These are phyloP conservation scores for Backusella luteola DNA, from an alignment of 192 early-diverging fungal species.

Conservation along the genomic window DNA sequence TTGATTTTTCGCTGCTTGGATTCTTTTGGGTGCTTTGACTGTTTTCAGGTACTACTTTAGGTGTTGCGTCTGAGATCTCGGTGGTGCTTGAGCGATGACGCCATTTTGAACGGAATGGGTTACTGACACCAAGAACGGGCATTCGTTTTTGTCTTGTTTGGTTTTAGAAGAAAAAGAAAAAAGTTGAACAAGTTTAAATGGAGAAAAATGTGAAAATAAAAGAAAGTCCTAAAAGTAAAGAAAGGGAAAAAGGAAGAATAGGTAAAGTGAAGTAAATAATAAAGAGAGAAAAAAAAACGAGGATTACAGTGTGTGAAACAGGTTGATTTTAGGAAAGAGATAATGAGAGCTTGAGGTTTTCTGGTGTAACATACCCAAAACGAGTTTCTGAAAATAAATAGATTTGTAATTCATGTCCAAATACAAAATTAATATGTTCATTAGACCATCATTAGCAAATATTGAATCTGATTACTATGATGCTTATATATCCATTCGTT, in stretches of 20 bases:
- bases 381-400: not conserved
- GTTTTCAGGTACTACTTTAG: not conserved
- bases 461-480: not conserved
- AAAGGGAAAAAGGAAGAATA: not conserved
- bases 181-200: not conserved
- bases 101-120: slow-evolving; percentile 12
- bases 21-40: not conserved
- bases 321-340: slow-evolving; percentile 2
- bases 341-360: not conserved
- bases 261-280: not conserved
- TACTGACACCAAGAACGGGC: not conserved
- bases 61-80: not conserved
- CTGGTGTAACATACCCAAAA: not conserved
- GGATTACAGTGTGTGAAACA: slow-evolving; percentile 8
- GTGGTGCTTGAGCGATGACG: slow-evolving; percentile 5
- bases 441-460: not conserved
- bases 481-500: not conserved
- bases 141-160: not conserved
- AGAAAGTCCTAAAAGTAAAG: not conserved
- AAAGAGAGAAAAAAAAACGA: not conserved
- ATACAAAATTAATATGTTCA: not conserved
- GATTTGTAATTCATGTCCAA: not conserved
- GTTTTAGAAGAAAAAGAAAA: not conserved
- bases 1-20: not conserved
- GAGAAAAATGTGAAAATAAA: not conserved